Evolutionary conservation across 108 stramenopile species (phyloP).

Genomic region (Discostella stelligeroides): DNA sequence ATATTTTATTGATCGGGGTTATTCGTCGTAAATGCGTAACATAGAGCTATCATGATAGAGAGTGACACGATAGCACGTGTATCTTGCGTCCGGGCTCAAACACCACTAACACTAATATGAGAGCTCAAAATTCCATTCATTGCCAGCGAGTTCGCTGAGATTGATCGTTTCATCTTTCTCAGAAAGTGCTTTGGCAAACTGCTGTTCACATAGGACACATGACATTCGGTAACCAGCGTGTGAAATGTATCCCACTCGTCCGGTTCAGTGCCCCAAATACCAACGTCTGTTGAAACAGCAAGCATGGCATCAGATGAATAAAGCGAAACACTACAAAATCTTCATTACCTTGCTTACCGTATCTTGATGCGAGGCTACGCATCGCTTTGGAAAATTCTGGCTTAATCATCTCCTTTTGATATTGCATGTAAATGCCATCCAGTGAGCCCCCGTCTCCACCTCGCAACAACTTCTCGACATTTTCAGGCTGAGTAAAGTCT

Average conservation of each 20-base stretch:
- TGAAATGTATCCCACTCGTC: constrained; percentile 55
- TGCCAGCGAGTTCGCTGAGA: constrained; percentile 18
- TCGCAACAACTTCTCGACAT: constrained; percentile 27
- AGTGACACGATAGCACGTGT: too few relatives aligned
- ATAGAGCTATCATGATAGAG: too few relatives aligned
- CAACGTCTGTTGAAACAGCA: too few relatives aligned
- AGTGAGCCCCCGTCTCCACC: constrained; percentile 42
- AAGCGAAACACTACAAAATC: too few relatives aligned
- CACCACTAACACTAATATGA: too few relatives aligned
- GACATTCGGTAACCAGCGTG: constrained; percentile 46
- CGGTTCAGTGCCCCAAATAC: constrained; percentile 48
- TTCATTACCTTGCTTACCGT: too few relatives aligned
- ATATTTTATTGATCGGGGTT: too few relatives aligned
- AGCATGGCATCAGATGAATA: too few relatives aligned
- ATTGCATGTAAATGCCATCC: constrained; percentile 56
- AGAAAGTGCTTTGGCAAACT: constrained; percentile 41
- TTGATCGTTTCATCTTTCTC: constrained; percentile 40
- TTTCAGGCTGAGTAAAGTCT: constrained; percentile 46
- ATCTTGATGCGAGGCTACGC: constrained; percentile 35
- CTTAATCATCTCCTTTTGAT: constrained; percentile 42
- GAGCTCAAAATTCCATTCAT: constrained; percentile 33
- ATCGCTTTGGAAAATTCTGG: constrained; percentile 38
- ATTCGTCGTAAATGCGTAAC: too few relatives aligned
- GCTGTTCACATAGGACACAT: constrained; percentile 48
- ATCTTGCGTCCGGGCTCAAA: too few relatives aligned